These are phyloP conservation scores for Aureobasidium sp. DNA, from an alignment of 2,329 filamentous ascomycete genomes.

Conservation along the genomic window DNA sequence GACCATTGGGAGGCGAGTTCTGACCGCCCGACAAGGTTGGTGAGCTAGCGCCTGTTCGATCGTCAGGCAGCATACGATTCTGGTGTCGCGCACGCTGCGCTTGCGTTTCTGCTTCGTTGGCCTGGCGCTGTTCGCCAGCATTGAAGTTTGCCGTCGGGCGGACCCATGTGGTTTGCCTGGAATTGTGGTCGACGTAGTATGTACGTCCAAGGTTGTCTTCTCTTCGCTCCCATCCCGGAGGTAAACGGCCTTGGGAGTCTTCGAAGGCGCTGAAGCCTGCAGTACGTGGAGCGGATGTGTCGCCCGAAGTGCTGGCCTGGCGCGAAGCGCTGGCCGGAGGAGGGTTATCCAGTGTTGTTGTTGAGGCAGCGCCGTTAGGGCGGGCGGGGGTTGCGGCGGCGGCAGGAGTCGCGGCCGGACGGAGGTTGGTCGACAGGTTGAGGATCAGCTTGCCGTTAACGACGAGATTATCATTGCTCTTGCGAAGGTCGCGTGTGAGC, in stretches of 20 bases:
- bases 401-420: constrained; percentile 49
- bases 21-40: constrained; percentile 56
- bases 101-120: constrained; percentile 84
- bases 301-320: constrained; percentile 11
- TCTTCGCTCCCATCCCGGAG: constrained; percentile 88
- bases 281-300: constrained; percentile 26
- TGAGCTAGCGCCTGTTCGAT: constrained; percentile 87
- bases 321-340: constrained; percentile 26
- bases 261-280: constrained; percentile 80
- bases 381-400: constrained; percentile 22
- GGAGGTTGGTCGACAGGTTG: constrained; percentile 86
- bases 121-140: constrained; percentile 64
- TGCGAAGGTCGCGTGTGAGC: constrained; percentile 94
- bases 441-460: constrained; percentile 97
- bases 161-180: constrained; percentile 92
- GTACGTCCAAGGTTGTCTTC: constrained; percentile 93
- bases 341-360: constrained; percentile 16
- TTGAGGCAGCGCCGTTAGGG: constrained; percentile 18
- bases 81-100: constrained; percentile 89
- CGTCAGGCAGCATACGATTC: constrained; percentile 90
- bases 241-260: constrained; percentile 86
- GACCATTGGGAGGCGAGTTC: constrained; percentile 28
- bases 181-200: constrained; percentile 98
- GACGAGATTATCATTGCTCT: constrained; percentile 94
- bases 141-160: constrained; percentile 73